A percentile compares a stretch with the other conserved stretches of the same genome.
Conservation (phyloP, 1,284 basidiomycete species). For the Marasmius tenuissimus region DNA sequence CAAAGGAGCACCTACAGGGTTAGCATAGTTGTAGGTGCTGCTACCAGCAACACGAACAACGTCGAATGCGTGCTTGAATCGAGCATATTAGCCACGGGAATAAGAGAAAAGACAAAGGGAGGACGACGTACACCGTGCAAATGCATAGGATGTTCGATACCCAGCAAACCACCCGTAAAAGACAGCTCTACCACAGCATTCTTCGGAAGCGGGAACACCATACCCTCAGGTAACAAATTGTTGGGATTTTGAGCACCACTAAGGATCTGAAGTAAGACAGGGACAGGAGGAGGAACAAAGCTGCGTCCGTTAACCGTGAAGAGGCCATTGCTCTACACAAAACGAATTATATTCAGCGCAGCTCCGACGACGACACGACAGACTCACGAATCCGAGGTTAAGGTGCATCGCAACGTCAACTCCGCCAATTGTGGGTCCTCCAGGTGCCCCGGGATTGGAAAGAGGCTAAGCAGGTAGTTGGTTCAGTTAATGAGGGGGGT, state of each 20-base stretch:
- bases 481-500: constrained; percentile 26
- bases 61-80: constrained; percentile 31
- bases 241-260: constrained; percentile 28
- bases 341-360: constrained; percentile 25
- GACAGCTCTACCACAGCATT: constrained; percentile 33
- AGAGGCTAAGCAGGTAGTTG: constrained; percentile 31
- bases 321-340: background rate
- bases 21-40: constrained; percentile 33
- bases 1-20: constrained; percentile 35
- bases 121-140: constrained; percentile 23
- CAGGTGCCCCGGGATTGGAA: constrained; percentile 28
- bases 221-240: constrained; percentile 21
- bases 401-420: constrained; percentile 25
- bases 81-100: background rate
- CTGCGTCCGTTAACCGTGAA: constrained; percentile 10
- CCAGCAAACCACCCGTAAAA: constrained; percentile 6
- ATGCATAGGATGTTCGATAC: constrained; percentile 28
- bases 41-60: constrained; percentile 31
- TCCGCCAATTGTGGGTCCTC: constrained; percentile 26
- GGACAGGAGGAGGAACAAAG: constrained; percentile 12
- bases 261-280: constrained; percentile 28
- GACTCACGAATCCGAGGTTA: constrained; percentile 1
- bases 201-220: constrained; percentile 25
- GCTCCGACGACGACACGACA: constrained; percentile 16
- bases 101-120: background rate